Base-by-base conservation (phyloP, 2,329 filamentous ascomycete genomes). In the Madurella fahalii region DNA sequence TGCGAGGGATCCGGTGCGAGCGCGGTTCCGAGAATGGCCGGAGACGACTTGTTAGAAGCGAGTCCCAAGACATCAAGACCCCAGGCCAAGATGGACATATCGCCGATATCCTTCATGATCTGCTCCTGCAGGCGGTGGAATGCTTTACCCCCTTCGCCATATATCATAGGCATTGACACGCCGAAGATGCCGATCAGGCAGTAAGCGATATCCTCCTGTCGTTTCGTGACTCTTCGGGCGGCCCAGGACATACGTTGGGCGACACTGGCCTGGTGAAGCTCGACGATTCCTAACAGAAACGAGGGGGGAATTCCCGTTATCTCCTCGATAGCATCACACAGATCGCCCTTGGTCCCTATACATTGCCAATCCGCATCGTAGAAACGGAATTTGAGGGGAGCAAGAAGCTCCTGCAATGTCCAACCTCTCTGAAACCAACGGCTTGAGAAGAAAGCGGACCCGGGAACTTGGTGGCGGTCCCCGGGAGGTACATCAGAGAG, bases 341-440 rank as follows among this genome's bases (percentile, higher is more conserved):
- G 40, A 1, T 53, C 47, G 2, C 40, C 18, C 46, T 65, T 68
- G 1, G 58, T 61, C 1, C 68, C 69, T 1, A 69, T 52, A 1
- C 41, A 50, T 0, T 32, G 18, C 71, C 69, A 73, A 2, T 47
- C 43, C 0, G 15, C 11, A 39, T 67, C 59, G 57, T 64, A 71
- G 54, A 74, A 72, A 3, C 56, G 18, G 0, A 72, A 17, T 0
- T 56, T 40, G 1, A 15, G 16, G 1, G 69, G 69, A 0, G 70
- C 86, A 4, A 90, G 75, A 0, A 87, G 83, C 68, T 89, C 83
- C 65, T 86, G 86, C 59, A 86, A 34, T 0, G 58, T 62, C 61
- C 54, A 62, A n/a, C 69, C 69, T 80, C 77, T 59, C 1, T 61
- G 66, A 50, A 71, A 71, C 69, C 70, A 72, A 7, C 65, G 59